Conservation (phyloP, 2,329 filamentous ascomycete genomes). For the Teratosphaeria viscida region DNA sequence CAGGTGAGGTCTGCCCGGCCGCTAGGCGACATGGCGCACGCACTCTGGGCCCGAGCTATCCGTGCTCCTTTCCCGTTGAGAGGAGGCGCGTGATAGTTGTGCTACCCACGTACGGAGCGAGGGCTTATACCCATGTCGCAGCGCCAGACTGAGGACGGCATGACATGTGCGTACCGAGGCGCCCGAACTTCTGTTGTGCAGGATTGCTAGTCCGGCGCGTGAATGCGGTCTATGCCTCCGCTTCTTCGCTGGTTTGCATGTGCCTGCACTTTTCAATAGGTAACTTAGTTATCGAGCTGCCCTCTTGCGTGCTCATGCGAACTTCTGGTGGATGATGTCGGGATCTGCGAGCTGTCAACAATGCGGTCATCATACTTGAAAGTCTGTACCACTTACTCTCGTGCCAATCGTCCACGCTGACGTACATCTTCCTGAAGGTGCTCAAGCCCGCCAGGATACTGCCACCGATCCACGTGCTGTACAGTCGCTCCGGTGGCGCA, state of each 20-base stretch:
- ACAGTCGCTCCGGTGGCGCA: conserved; percentile 92
- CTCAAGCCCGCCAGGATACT: conserved; percentile 94
- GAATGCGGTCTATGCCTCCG: neutral
- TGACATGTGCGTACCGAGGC: too few relatives aligned
- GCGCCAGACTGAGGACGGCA: neutral
- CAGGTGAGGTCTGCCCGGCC: too few relatives aligned
- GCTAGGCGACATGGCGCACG: neutral
- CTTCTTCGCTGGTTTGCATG: neutral
- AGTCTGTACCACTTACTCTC: conserved; percentile 48
- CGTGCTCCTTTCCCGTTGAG: neutral
- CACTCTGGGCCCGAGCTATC: neutral
- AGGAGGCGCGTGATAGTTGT: neutral
- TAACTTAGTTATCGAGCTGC: too few relatives aligned
- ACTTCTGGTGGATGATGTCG: conserved; percentile 97
- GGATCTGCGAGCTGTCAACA: conserved; percentile 44
- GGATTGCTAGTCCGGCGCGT: neutral
- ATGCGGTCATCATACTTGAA: neutral
- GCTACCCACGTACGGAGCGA: neutral
- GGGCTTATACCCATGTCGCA: neutral
- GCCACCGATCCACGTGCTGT: conserved; percentile 97
- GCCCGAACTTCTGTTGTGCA: neutral
- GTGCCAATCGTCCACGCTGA: conserved; percentile 98
- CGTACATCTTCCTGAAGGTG: conserved; percentile 99
- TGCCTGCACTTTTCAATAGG: too few relatives aligned
- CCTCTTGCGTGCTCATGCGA: conserved; percentile 47